Evolutionary conservation across 768 basidiomycete genomes (phyloP), one percentile per base, ranked within the genome.

Genomic region (Galerina marginata): DNA sequence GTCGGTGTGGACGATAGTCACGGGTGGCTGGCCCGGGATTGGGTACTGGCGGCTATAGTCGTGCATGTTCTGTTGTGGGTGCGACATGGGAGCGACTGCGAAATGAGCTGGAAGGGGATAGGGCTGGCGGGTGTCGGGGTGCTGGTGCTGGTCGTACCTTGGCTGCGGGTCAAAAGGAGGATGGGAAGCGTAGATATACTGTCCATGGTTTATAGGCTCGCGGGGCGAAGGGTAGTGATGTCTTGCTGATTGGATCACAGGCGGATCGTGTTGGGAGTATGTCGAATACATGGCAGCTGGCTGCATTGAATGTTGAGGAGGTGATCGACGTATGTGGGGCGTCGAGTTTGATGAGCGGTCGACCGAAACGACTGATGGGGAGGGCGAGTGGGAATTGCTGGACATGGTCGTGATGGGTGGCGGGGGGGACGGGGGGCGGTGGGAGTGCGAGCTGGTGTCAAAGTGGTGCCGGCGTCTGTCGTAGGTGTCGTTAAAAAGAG

Each of bases 281-380:
- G 71, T 61, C 10, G 71, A 59, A 67, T 81, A 79, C 59, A 77
- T 60, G 39, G 58, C 44, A 69, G 65, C 51, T 26, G 75, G 67
- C 56, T 43, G 73, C 66, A 60, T 54, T 63, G 70, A 44, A 42
- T 62, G 54, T 29, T 69, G 74, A 61, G 70, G 77, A 53, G 70
- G 74, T 62, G 77, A 75, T 62, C 79, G 73, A 66, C 83, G 77
- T 55, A 81, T 68, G 61, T 85, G 84, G 6, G 89, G 86, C 1
- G 86, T 85, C n/a, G 81, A 81, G 46, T 84, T 81, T 37, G 84
- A 81, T 46, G 84, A 83, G 67, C 85, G 82, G 76, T 87, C 86
- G 38, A 83, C 75, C 0, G 86, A 86, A 45, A 85, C 84, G 38
- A 83, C 79, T 9, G 85, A 87, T 38, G 84, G 75, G 6, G 86